Percentiles rank a stretch among this genome's conserved stretches.
phyloP scores from a whole-genome alignment of 1,284 basidiomycete species.

The Anthracocystis setariae region DNA sequence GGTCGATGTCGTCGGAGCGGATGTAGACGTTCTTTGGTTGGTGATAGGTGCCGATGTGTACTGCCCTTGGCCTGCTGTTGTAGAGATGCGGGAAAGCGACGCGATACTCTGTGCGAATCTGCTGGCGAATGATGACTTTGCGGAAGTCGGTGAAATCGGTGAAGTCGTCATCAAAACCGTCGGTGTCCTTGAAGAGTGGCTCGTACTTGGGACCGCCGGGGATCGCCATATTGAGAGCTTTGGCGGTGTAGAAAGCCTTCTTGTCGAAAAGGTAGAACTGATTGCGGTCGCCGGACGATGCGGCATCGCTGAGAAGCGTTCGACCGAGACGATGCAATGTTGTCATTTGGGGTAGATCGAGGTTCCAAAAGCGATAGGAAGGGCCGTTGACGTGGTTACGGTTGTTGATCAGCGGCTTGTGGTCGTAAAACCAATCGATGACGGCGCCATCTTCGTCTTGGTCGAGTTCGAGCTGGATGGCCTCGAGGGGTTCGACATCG shows the following conservation, averaged over 20 bases:
- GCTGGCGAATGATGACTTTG: constrained; percentile 98
- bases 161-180: constrained; percentile 98
- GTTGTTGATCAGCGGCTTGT: constrained; percentile 88
- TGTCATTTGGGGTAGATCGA: constrained; percentile 92
- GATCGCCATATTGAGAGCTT: constrained; percentile 93
- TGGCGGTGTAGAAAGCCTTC: constrained; percentile 97
- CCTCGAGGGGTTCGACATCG: constrained; percentile 96
- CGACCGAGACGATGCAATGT: constrained; percentile 95
- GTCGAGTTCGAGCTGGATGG: constrained; percentile 96
- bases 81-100: constrained; percentile 99
- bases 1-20: constrained; percentile 97
- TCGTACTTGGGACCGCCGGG: constrained; percentile 96
- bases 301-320: constrained; percentile 85
- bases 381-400: constrained; percentile 84
- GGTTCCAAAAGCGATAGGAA: constrained; percentile 91
- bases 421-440: constrained; percentile 98
- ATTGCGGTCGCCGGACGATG: constrained; percentile 85
- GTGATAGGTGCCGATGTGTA: constrained; percentile 91
- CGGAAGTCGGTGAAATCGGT: constrained; percentile 99
- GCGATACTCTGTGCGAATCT: constrained; percentile 98
- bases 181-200: constrained; percentile 80
- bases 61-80: constrained; percentile 95
- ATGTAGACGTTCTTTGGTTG: constrained; percentile 97
- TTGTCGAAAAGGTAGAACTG: constrained; percentile 90
- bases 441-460: constrained; percentile 93